Evolutionary conservation across 73 alveolate genomes (phyloP).

Genomic region (Effrenium voratum): DNA sequence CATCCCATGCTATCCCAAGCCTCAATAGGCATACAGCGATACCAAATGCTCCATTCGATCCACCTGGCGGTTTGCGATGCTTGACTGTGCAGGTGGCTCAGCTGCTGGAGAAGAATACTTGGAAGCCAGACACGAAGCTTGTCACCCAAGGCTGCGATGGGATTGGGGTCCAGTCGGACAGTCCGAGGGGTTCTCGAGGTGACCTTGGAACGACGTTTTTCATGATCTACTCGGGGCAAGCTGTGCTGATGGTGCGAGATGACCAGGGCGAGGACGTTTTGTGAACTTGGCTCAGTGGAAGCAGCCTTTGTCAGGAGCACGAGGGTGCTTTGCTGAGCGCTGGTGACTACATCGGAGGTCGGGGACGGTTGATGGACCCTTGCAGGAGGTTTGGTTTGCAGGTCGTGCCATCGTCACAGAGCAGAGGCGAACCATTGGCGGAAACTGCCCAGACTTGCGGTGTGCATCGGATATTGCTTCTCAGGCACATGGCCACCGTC

Average conservation of each 20-base stretch:
- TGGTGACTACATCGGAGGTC: conserved; percentile 78
- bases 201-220: conserved; percentile 70
- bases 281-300: not conserved
- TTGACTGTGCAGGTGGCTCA: conserved; percentile 33
- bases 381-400: not conserved
- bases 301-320: not conserved
- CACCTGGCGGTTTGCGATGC: not conserved
- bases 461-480: not conserved
- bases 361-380: not conserved
- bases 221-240: conserved; percentile 78
- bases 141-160: conserved; percentile 50
- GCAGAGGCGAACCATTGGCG: conserved; percentile 29
- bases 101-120: conserved; percentile 51
- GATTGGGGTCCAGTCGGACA: too few relatives aligned
- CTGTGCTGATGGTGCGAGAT: conserved; percentile 41
- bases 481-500: conserved; percentile 76
- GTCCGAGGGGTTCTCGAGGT: not conserved
- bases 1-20: too few relatives aligned
- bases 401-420: conserved; percentile 88
- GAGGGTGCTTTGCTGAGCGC: conserved; percentile 57
- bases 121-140: conserved; percentile 47
- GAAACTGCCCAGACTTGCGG: not conserved
- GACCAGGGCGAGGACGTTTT: conserved; percentile 59
- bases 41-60: not conserved
- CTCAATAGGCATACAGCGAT: too few relatives aligned